Base-by-base conservation (phyloP, 2,329 filamentous ascomycete species). In the Chaetomium sp. region DNA sequence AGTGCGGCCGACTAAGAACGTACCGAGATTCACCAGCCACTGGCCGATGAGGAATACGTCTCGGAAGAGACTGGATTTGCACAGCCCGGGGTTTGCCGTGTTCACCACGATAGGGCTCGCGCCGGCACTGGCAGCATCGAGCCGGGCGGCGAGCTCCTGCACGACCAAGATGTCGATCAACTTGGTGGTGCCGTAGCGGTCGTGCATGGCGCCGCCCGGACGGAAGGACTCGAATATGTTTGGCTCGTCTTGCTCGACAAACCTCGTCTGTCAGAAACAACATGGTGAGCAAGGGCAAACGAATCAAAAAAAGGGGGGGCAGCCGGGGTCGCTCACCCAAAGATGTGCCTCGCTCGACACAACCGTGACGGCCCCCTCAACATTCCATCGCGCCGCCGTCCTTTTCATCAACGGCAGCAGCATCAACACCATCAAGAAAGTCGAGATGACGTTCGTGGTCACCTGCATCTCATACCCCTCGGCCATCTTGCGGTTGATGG, bases 371-470 rank as follows among this genome's bases (percentile, higher is more conserved):
- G 75, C 74, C 16, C 80, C 71, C 60, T 66, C 62, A 1, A 56
- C 59, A 29, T 64, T 64, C 19, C 16, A 27, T 45, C 67, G 70
- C 3, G 60, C 69, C 1, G 76, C 77, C 9, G 77, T 78, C 13
- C 71, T 71, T 23, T 75, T 74, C 68, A 85, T 67, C 27, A 72
- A 68, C 1, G 82, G 81, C 23, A 85, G 70, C 23, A 82, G 67
- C 57, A 78, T 66, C 12, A 83, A 50, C 0, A 77, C 76, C 60
- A 84, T 73, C 31, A 84, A 71, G 42, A 80, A 78, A 0, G 79
- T 83, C 3, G 76, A 76, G 42, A 84, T 72, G 21, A 83, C 78
- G 68, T 84, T 84, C 54, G 83, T 76, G 3, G 78, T 79, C 57
- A 83, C 70, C 31, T 74, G 78, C 16, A 69, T 69, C 70, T 83